phyloP scores from a whole-genome alignment of 2,329 filamentous ascomycete species.

The Pestalotiopsis sp. region DNA sequence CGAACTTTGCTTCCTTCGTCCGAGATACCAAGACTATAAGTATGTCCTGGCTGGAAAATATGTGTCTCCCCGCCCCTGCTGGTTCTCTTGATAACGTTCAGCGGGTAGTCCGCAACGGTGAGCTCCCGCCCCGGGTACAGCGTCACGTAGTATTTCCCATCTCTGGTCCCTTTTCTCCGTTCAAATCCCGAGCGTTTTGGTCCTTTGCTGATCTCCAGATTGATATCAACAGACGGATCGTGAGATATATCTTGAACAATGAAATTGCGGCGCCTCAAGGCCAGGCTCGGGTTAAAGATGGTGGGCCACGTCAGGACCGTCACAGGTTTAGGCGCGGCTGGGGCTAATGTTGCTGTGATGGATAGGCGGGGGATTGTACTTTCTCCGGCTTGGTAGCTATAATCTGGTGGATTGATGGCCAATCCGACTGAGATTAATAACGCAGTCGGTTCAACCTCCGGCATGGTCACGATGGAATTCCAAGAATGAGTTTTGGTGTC shows the following conservation, averaged over 20 bases:
- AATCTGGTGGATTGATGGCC: not conserved
- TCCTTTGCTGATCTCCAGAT: not conserved
- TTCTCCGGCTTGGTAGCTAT: not conserved
- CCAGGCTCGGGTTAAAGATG: conserved; percentile 9
- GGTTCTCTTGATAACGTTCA: not conserved
- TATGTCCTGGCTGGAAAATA: not conserved
- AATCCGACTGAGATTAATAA: not conserved
- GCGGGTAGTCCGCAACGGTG: not conserved
- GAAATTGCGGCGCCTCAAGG: conserved; percentile 12
- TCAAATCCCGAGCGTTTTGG: not conserved
- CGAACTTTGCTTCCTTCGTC: not conserved
- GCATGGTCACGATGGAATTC: not conserved
- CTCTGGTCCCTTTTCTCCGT: not conserved
- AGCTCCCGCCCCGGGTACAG: conserved; percentile 2
- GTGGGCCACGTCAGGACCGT: conserved; percentile 11
- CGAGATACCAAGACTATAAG: not conserved
- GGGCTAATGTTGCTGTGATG: conserved; percentile 8
- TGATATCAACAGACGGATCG: not conserved
- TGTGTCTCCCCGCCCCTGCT: not conserved
- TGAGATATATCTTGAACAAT: conserved; percentile 12
- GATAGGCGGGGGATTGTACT: not conserved
- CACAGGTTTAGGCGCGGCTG: conserved; percentile 6
- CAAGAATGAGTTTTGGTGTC: not conserved
- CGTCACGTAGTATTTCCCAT: conserved; percentile 4
- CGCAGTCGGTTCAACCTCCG: not conserved